Percentiles rank a stretch among this genome's conserved stretches.
These are phyloP conservation scores for Penicillium steckii DNA, from an alignment of 495 filamentous ascomycete species.

Conservation along the genomic window DNA sequence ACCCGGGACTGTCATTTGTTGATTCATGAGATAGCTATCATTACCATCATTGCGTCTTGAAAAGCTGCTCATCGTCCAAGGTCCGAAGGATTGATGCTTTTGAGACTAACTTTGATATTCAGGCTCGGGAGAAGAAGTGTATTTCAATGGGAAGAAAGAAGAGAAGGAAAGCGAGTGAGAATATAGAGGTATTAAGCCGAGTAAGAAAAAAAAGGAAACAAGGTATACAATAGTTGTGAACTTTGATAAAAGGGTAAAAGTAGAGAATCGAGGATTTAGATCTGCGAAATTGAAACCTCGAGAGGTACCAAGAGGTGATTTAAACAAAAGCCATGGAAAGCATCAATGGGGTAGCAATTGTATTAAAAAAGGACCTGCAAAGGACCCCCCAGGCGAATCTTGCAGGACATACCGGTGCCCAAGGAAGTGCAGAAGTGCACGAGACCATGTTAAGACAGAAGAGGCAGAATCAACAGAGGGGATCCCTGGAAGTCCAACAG, in stretches of 20 bases:
- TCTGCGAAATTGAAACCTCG: background rate
- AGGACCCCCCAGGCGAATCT: constrained; percentile 11
- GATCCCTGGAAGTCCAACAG: constrained; percentile 31
- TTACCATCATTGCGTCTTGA: constrained; percentile 37
- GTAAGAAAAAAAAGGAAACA: too few species aligned
- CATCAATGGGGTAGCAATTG: constrained; percentile 20
- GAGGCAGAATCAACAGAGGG: constrained; percentile 25
- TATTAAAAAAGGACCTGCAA: constrained; percentile 28
- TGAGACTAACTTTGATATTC: too few species aligned
- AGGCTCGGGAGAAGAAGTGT: too few species aligned
- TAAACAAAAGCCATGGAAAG: constrained; percentile 4
- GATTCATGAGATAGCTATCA: constrained; percentile 40
- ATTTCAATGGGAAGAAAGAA: too few species aligned
- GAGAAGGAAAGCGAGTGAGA: too few species aligned
- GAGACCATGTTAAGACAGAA: constrained; percentile 31
- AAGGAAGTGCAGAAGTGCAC: constrained; percentile 26
- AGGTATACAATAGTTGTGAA: too few species aligned
- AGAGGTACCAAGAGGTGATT: background rate
- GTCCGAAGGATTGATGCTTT: background rate
- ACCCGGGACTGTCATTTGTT: constrained; percentile 33
- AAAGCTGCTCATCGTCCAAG: constrained; percentile 37
- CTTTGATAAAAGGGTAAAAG: too few species aligned
- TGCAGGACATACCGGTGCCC: constrained; percentile 29
- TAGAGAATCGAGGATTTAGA: background rate
- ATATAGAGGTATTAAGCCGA: too few species aligned